Evolutionary conservation across 2,329 filamentous ascomycete species (phyloP).

Genomic region (Colletotrichum truncatum): DNA sequence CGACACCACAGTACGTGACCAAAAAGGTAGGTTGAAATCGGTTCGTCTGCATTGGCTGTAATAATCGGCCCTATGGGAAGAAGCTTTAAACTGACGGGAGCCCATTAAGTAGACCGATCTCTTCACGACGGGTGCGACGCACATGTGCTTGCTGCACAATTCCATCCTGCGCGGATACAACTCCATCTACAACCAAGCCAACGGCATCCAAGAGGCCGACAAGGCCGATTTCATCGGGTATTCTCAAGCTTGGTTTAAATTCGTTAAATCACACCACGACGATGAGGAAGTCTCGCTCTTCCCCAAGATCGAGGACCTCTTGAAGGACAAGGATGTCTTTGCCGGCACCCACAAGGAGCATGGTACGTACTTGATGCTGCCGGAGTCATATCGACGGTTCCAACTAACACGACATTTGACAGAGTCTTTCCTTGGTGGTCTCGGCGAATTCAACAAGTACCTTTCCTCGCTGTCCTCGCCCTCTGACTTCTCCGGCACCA

Average conservation of each 20-base stretch:
- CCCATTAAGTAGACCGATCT: conserved; percentile 58
- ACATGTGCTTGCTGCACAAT: conserved; percentile 72
- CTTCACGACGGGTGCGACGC: conserved; percentile 66
- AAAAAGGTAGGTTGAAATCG: conserved; percentile 54
- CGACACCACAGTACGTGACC: conserved; percentile 61
- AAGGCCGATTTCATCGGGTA: conserved; percentile 67
- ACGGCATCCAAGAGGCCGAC: conserved; percentile 59
- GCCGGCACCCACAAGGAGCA: conserved; percentile 64
- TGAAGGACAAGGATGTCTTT: conserved; percentile 60
- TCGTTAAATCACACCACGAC: conserved; percentile 68
- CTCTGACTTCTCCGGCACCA: conserved; percentile 51
- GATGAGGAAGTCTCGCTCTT: conserved; percentile 68
- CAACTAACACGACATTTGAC: background rate
- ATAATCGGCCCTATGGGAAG: background rate
- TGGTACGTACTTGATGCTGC: conserved; percentile 46
- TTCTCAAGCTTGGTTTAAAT: conserved; percentile 65
- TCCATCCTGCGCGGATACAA: conserved; percentile 71
- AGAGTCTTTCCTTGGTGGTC: conserved; percentile 60
- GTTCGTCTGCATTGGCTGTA: background rate
- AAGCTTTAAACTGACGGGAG: conserved; percentile 21
- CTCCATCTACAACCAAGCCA: conserved; percentile 68
- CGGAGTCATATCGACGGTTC: background rate
- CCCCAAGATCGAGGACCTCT: conserved; percentile 60
- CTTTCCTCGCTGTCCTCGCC: conserved; percentile 52
- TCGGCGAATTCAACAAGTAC: conserved; percentile 62